phyloP scores from a whole-genome alignment of 2,329 filamentous ascomycete species.

The Trichophyton mentagrophytes region DNA sequence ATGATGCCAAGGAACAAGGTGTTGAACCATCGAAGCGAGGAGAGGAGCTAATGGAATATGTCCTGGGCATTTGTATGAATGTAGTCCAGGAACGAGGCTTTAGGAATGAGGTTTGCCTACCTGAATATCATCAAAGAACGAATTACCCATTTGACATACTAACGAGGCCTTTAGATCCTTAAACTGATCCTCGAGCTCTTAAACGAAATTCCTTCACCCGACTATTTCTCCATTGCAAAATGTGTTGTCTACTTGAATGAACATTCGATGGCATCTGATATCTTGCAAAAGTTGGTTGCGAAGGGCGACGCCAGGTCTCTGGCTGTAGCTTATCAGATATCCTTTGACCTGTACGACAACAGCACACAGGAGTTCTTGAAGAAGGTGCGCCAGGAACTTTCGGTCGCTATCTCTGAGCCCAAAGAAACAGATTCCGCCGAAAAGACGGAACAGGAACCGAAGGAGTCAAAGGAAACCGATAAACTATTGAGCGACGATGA shows the following conservation, averaged over 20 bases:
- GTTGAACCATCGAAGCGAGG: slow-evolving; percentile 47
- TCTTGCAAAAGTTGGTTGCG: slow-evolving; percentile 69
- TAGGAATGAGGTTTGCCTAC: slow-evolving; percentile 48
- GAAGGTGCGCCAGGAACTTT: slow-evolving; percentile 73
- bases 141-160: slow-evolving; percentile 1
- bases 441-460: slow-evolving; percentile 40
- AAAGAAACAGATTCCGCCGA: slow-evolving; percentile 34
- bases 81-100: slow-evolving; percentile 87
- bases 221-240: slow-evolving; percentile 96
- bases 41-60: slow-evolving; percentile 94
- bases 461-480: slow-evolving; percentile 46
- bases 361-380: slow-evolving; percentile 92
- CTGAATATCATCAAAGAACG: background rate
- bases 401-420: slow-evolving; percentile 38
- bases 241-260: slow-evolving; percentile 94
- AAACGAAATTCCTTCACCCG: slow-evolving; percentile 79
- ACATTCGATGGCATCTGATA: slow-evolving; percentile 75
- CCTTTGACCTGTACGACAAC: slow-evolving; percentile 96
- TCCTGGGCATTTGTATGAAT: slow-evolving; percentile 91
- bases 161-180: slow-evolving; percentile 50
- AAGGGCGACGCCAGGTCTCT: slow-evolving; percentile 66
- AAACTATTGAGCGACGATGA: slow-evolving; percentile 31
- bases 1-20: slow-evolving; percentile 63
- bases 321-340: slow-evolving; percentile 89
- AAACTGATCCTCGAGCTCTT: slow-evolving; percentile 89